Base-by-base conservation (phyloP, 208 protist genomes). In the Angomonas deanei region DNA sequence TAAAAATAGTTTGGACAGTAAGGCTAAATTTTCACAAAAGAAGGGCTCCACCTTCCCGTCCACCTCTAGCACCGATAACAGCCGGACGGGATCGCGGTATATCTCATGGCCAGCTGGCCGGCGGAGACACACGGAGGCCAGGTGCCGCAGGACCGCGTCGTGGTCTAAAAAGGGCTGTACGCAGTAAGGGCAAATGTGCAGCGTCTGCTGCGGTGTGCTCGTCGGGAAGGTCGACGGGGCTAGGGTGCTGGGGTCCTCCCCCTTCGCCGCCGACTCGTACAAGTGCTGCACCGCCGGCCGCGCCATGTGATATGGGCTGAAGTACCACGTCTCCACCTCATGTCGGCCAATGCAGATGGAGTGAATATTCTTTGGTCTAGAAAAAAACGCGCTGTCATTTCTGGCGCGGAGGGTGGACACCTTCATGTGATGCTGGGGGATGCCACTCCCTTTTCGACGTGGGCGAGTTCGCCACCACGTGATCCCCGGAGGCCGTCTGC, bases 1-100 rank as follows among this genome's bases (percentile, higher is more conserved):
- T 0, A 99, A 78, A 78, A 99, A 99, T 0, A 99, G 80, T 66
- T 99, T 99, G 0, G 97, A 97, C 1, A 99, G 72, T 5, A 99
- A 84, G 56, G 98, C 99, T 10, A 99, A 75, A 74, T 99, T 98
- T 79, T 99, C 92, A 64, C 97, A 99, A 70, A 99, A 99, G 13
- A 92, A 89, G 39, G 97, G 97, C 63, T 98, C 85, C 72, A 97
- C 83, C 54, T 93, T 91, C n/a, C 96, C 97, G 71, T 99, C 97
- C 10, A 98, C 75, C 80, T 99, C 98, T 59, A 98, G 95, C 31
- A 99, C 86, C 3, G 94, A 87, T 2, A 99, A 63, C 4, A 79
- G 68, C 13, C 83, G 80, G 42, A 89, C 76, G 17, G 87, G 85
- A 66, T 96, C 91, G 24, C 84, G 79, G 72, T 96, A 96, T 39